phyloP scores from a whole-genome alignment of 2,329 filamentous ascomycete species.

The Ceratocystis albifundus region DNA sequence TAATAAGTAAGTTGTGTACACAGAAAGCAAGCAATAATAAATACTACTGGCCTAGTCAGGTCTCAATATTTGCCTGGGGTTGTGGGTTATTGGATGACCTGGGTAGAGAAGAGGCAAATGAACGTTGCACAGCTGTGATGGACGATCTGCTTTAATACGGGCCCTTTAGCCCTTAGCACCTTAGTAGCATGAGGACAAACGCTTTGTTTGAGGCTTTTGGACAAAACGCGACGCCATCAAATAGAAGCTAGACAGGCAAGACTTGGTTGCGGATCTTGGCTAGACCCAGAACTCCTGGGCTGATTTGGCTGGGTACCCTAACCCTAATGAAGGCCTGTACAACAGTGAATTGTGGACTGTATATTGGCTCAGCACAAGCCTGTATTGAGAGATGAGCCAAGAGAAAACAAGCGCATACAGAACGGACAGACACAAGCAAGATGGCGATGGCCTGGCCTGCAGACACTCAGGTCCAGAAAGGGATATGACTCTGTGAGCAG shows the following conservation, averaged over 20 bases:
- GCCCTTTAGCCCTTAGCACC: not conserved
- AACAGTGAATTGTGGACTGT: not conserved
- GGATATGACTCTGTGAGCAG: no score
- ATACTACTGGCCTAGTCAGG: not conserved
- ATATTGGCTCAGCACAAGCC: not conserved
- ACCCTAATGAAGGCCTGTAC: not conserved
- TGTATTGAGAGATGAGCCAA: not conserved
- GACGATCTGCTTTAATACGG: not conserved
- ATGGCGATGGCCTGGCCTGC: no score
- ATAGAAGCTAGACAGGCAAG: not conserved
- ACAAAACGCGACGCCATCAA: not conserved
- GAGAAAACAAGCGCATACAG: not conserved
- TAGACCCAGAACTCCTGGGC: not conserved
- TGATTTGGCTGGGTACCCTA: not conserved
- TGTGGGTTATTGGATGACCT: no score
- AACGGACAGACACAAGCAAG: not conserved
- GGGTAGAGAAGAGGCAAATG: no score
- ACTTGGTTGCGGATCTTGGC: not conserved
- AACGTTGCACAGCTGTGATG: slow-evolving; percentile 1
- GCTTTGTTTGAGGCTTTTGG: slow-evolving; percentile 9
- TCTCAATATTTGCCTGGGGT: not conserved
- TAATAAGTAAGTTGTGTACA: no score
- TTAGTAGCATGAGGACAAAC: not conserved
- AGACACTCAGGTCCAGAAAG: no score
- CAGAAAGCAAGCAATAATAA: no score